Evolutionary conservation across 2,329 filamentous ascomycete species (phyloP).

Genomic region (Beauveria sp.): DNA sequence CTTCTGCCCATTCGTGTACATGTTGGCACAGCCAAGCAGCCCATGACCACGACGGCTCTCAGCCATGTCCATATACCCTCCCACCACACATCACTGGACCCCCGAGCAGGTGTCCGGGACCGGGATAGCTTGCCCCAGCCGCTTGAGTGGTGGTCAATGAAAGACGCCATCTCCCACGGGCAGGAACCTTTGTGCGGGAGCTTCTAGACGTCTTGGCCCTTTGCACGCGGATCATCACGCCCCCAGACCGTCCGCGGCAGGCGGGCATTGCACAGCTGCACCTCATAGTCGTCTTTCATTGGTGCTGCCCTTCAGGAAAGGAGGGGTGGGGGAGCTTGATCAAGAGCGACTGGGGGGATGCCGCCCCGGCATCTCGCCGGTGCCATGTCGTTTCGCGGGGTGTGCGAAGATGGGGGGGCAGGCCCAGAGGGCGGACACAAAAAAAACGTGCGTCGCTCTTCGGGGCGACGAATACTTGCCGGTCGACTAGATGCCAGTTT

Average conservation of each 20-base stretch:
- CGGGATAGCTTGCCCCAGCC: background rate
- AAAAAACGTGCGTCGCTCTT: background rate
- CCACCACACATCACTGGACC: background rate
- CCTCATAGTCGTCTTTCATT: background rate
- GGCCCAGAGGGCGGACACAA: background rate
- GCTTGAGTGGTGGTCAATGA: background rate
- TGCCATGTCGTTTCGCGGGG: background rate
- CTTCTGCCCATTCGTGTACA: background rate
- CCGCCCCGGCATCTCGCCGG: background rate
- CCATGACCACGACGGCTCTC: background rate
- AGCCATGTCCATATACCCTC: background rate
- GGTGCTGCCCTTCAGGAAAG: background rate
- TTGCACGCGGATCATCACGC: background rate
- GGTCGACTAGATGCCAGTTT: background rate
- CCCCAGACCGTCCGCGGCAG: background rate
- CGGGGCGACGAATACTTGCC: background rate
- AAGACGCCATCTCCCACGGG: background rate
- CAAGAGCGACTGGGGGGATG: background rate
- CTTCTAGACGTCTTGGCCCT: constrained; percentile 6
- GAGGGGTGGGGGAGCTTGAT: background rate
- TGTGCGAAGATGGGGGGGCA: background rate
- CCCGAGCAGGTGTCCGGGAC: background rate
- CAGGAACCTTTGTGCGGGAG: background rate
- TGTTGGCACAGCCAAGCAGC: background rate
- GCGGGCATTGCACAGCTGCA: background rate